Base-by-base conservation (phyloP, 768 basidiomycete genomes). In the Tulasnella sp. region DNA sequence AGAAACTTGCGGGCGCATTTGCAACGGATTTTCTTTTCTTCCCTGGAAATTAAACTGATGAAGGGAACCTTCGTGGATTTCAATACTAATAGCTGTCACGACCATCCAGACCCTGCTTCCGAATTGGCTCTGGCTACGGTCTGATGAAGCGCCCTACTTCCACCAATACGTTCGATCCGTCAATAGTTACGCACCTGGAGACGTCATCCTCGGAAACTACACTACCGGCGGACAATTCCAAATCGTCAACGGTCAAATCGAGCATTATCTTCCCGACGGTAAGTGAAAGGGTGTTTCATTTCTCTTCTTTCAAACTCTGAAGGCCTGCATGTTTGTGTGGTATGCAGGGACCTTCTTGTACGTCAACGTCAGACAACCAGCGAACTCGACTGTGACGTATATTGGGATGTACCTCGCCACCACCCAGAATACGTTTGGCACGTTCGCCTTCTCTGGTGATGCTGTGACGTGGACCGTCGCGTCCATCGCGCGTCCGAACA, bases 91-190 rank as follows among this genome's bases (percentile, higher is more conserved):
- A 56, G 55, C 65, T 42, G 63, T 65, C 3, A 38, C 50, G 21
- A 52, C 63, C 19, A 68, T 68, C 1, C 47, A 77, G 1, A 82
- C 80, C 2, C 75, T 81, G 24, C 68, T 69, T 5, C 67, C 80
- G 11, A 76, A 76, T 4, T 75, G 78, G 61, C 78, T 78, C 8
- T 82, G 80, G 73, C 78, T 83, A 63, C 78, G 79, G 60, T 77
- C 79, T 8, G 79, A 81, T 79, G 77, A 74, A 60, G 76, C 74
- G 34, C 80, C 80, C 3, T 79, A 81, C 69, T 81, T 80, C 76
- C 81, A 80, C 69, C 74, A 80, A 64, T 82, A 83, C 68, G 76
- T 84, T 32, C 77, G 75, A 44, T 80, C 81, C 1, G 38, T 61
- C 43, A 50, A 59, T 26, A 43, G 48, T 24, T 70, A 71, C 63